These are phyloP conservation scores for Penicillium paradoxum DNA, from an alignment of 495 filamentous ascomycete genomes.

Conservation along the genomic window DNA sequence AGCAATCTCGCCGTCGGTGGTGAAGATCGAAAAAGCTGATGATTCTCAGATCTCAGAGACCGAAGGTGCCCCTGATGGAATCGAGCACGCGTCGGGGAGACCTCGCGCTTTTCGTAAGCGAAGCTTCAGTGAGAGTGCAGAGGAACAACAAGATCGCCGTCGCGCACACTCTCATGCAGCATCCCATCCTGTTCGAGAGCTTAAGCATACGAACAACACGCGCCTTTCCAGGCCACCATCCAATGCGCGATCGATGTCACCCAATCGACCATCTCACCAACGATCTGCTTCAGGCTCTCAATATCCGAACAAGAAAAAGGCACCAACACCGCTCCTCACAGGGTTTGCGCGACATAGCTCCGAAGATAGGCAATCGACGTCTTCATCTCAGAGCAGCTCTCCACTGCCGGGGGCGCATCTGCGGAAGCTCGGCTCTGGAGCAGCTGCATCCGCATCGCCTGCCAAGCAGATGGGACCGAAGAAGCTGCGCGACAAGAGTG, in stretches of 20 bases:
- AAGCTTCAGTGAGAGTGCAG: slow-evolving; percentile 41
- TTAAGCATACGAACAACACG: slow-evolving; percentile 23
- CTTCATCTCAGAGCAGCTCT: slow-evolving; percentile 68
- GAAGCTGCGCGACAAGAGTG: slow-evolving; percentile 79
- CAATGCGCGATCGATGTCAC: slow-evolving; percentile 61
- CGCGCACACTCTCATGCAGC: slow-evolving; percentile 20
- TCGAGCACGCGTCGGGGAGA: slow-evolving; percentile 13
- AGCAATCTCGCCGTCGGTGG: slow-evolving; percentile 25
- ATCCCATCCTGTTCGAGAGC: slow-evolving; percentile 21
- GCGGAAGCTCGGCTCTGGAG: slow-evolving; percentile 57
- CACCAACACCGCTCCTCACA: slow-evolving; percentile 48
- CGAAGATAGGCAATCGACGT: slow-evolving; percentile 66
- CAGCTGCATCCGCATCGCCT: slow-evolving; percentile 55
- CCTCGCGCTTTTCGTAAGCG: slow-evolving; percentile 32
- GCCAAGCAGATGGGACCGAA: slow-evolving; percentile 65
- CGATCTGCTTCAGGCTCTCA: slow-evolving; percentile 61
- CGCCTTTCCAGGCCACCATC: slow-evolving; percentile 29
- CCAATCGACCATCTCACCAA: slow-evolving; percentile 51
- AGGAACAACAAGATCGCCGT: slow-evolving; percentile 29
- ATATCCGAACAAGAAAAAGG: slow-evolving; percentile 37
- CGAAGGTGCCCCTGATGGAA: slow-evolving; percentile 18
- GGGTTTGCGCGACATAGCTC: slow-evolving; percentile 43
- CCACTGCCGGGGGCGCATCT: slow-evolving; percentile 63
- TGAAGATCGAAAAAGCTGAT: slow-evolving; percentile 38
- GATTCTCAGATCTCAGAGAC: slow-evolving; percentile 23